Evolutionary conservation across 106 monocot species (phyloP).

Genomic region (Gastrodia elata): DNA sequence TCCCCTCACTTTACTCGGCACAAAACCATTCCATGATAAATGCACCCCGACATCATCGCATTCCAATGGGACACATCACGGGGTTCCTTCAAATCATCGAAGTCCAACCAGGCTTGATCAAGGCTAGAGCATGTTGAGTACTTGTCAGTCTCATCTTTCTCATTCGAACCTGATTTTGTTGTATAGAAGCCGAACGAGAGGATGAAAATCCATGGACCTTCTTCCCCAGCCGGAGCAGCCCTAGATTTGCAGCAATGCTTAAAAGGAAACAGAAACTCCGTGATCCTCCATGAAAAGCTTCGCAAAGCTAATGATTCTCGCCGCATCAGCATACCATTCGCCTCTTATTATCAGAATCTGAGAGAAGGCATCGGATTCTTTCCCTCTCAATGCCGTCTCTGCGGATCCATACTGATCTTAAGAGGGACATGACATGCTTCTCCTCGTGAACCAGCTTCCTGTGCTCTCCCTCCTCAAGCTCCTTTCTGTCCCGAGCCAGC

Average conservation of each 20-base stretch:
- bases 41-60: conserved; percentile 29
- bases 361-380: conserved; percentile 3
- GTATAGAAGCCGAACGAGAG: conserved; percentile 8
- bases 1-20: conserved; percentile 54
- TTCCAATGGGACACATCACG: conserved; percentile 39
- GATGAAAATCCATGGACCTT: conserved; percentile 32
- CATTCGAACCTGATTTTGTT: neutral
- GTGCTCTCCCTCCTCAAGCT: too few relatives aligned
- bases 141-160: conserved; percentile 15
- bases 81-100: conserved; percentile 19
- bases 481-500: too few relatives aligned
- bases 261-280: conserved; percentile 25
- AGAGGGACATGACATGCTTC: too few relatives aligned
- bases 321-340: conserved; percentile 15
- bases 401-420: too few relatives aligned
- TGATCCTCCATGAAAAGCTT: conserved; percentile 15
- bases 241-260: conserved; percentile 28
- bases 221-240: conserved; percentile 17
- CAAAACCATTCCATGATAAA: conserved; percentile 17
- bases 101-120: conserved; percentile 20
- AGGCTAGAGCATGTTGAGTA: conserved; percentile 34
- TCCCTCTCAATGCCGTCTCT: conserved; percentile 27
- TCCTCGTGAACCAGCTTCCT: too few relatives aligned
- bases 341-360: conserved; percentile 42
- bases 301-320: conserved; percentile 9